Conservation (phyloP, 2,329 filamentous ascomycete species). For the Verticillium longisporum region DNA sequence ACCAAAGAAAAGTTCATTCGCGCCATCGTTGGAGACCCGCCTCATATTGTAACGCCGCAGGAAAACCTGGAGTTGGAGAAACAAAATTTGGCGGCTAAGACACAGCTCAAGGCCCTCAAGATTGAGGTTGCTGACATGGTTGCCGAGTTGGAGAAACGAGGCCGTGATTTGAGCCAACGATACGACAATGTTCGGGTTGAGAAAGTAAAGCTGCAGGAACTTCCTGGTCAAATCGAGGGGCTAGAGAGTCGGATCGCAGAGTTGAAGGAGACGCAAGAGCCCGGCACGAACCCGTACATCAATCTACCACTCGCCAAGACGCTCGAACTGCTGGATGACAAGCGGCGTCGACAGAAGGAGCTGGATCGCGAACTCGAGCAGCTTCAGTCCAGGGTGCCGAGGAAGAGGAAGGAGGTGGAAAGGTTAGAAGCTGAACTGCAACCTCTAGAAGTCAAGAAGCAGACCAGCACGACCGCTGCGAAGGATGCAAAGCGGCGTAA, state of each 20-base stretch:
- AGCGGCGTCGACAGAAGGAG: slow-evolving; percentile 44
- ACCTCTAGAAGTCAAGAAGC: slow-evolving; percentile 60
- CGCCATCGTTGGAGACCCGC: slow-evolving; percentile 84
- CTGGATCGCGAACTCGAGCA: slow-evolving; percentile 58
- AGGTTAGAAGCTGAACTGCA: slow-evolving; percentile 60
- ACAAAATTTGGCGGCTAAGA: slow-evolving; percentile 64
- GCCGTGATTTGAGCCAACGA: slow-evolving; percentile 47
- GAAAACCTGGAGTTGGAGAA: slow-evolving; percentile 76
- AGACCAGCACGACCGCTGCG: slow-evolving; percentile 60
- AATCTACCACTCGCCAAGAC: slow-evolving; percentile 54
- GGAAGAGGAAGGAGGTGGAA: slow-evolving; percentile 61
- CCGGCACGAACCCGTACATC: slow-evolving; percentile 33
- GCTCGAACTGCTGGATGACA: slow-evolving; percentile 42
- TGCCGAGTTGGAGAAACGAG: slow-evolving; percentile 60
- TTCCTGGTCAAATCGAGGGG: slow-evolving; percentile 41
- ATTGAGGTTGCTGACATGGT: slow-evolving; percentile 69
- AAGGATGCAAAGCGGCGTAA: slow-evolving; percentile 63
- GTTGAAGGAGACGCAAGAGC: slow-evolving; percentile 34
- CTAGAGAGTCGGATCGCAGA: slow-evolving; percentile 41
- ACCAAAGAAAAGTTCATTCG: slow-evolving; percentile 98
- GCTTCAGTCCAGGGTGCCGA: slow-evolving; percentile 54
- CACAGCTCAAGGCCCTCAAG: slow-evolving; percentile 72
- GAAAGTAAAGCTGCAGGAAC: slow-evolving; percentile 38
- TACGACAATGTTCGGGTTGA: slow-evolving; percentile 45
- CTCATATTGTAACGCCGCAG: slow-evolving; percentile 71